Base-by-base conservation (phyloP, 495 filamentous ascomycete species). In the Penicillium robsamsonii region DNA sequence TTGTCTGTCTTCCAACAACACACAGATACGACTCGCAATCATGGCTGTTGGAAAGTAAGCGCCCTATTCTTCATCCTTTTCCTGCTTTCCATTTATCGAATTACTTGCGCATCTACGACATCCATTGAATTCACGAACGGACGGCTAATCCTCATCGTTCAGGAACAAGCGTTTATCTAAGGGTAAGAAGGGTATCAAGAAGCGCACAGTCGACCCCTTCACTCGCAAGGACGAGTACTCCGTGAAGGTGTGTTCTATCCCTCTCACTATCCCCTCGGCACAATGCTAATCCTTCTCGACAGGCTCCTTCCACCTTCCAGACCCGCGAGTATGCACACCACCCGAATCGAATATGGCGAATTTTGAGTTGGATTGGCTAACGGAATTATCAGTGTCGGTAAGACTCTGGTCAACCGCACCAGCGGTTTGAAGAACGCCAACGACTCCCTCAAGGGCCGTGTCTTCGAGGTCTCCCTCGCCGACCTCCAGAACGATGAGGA, bases 151-250 rank as follows among this genome's bases (percentile, higher is more conserved):
- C 68, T 66, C 29, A 30, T 59, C 52, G 58, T 31, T 15, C 70
- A 98, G 95, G 89, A 98, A 98, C 85, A 97, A 98, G 91, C 89
- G 94, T 78, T 85, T 98, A 81, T 97, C 94, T 49, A 98, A 98
- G 84, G 95, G 94, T 82, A 98, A 98, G 90, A 98, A 98, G 87
- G 94, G 94, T 75, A 86, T 98, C 70, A 98, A 98, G 90, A 98
- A 98, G 94, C 92, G 90, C 79, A 87, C 89, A 55, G 86, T 91
- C 72, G 94, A 98, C 75, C 95, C 94, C 65, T 98, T 98, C 81
- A 81, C 92, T 70, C 87, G 92, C 70, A 98, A 98, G 84, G 93
- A 97, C 77, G 97, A 96, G 89, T 98, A 91, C 81, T 89, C 87
- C 61, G 86, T 98, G 76, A 97, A 97, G 90, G 90, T 92, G 74